Percentiles rank a stretch among this genome's conserved stretches.
These are phyloP conservation scores for Lepiota brunneoincarnata DNA, from an alignment of 768 basidiomycete species.

Conservation along the genomic window DNA sequence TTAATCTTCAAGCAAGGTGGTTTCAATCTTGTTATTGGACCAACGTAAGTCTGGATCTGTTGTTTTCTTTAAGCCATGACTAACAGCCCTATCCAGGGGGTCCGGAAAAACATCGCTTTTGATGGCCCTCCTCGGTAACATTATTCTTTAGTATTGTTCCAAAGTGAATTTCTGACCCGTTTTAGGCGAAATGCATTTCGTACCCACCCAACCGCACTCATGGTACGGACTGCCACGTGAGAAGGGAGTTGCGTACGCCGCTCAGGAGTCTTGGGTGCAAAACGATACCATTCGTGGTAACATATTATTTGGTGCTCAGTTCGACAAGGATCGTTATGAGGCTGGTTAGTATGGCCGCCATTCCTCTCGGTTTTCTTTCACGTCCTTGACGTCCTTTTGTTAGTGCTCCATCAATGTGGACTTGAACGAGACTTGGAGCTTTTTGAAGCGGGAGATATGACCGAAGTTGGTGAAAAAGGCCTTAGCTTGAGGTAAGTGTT, in stretches of 20 bases:
- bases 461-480: constrained; percentile 74
- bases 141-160: neutral
- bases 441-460: constrained; percentile 64
- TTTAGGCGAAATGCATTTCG: constrained; percentile 65
- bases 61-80: neutral
- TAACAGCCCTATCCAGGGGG: constrained; percentile 19
- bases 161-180: neutral
- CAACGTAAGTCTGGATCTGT: constrained; percentile 33
- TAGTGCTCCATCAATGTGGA: constrained; percentile 68
- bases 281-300: constrained; percentile 83
- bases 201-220: constrained; percentile 46
- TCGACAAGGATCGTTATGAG: constrained; percentile 76
- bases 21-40: constrained; percentile 59
- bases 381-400: neutral
- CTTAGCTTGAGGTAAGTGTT: constrained; percentile 40
- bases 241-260: constrained; percentile 73
- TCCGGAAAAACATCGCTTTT: constrained; percentile 61
- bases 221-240: constrained; percentile 70
- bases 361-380: neutral
- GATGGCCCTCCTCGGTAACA: constrained; percentile 51
- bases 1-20: constrained; percentile 49
- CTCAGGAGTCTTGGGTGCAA: constrained; percentile 85
- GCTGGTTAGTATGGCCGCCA: constrained; percentile 27
- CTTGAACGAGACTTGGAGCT: constrained; percentile 70
- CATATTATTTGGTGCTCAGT: constrained; percentile 76